These are phyloP conservation scores for Exserohilum turcica DNA, from an alignment of 2,329 filamentous ascomycete genomes.

Conservation along the genomic window DNA sequence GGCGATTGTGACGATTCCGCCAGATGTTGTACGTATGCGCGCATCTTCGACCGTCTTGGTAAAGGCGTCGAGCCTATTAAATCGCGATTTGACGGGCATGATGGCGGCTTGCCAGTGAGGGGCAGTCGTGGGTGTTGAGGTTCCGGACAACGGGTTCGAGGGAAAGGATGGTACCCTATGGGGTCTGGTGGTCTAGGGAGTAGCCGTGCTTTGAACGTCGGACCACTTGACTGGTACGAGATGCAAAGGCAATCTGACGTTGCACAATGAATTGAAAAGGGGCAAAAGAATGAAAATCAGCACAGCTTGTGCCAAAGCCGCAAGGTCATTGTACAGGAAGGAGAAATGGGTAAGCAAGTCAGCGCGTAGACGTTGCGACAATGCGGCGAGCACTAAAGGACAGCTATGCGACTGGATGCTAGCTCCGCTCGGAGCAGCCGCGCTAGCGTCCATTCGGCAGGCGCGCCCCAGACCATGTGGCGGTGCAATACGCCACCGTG, in stretches of 20 bases:
- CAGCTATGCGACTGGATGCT: conserved; percentile 35
- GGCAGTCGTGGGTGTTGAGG: conserved; percentile 6
- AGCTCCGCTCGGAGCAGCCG: conserved; percentile 19
- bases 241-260: conserved; percentile 19
- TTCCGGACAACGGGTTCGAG: neutral
- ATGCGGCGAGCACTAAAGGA: conserved; percentile 39
- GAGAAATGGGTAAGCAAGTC: conserved; percentile 21
- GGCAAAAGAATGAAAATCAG: conserved; percentile 27
- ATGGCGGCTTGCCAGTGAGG: conserved; percentile 21
- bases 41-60: conserved; percentile 99
- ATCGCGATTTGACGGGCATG: conserved; percentile 92
- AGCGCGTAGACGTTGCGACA: conserved; percentile 30
- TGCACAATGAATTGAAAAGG: conserved; percentile 3
- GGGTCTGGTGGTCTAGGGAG: conserved; percentile 11
- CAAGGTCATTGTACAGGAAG: conserved; percentile 32
- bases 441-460: conserved; percentile 24
- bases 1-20: conserved; percentile 90
- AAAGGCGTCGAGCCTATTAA: conserved; percentile 96
- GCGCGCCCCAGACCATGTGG: conserved; percentile 21
- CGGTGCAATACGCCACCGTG: conserved; percentile 3
- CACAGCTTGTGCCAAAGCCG: conserved; percentile 29
- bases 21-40: conserved; percentile 90
- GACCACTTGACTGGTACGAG: conserved; percentile 3
- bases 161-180: conserved; percentile 12
- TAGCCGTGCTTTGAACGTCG: conserved; percentile 7